Evolutionary conservation across 2,329 filamentous ascomycete species (phyloP), one percentile per base, ranked within the genome.

Genomic region (Diaporthe caulivora): DNA sequence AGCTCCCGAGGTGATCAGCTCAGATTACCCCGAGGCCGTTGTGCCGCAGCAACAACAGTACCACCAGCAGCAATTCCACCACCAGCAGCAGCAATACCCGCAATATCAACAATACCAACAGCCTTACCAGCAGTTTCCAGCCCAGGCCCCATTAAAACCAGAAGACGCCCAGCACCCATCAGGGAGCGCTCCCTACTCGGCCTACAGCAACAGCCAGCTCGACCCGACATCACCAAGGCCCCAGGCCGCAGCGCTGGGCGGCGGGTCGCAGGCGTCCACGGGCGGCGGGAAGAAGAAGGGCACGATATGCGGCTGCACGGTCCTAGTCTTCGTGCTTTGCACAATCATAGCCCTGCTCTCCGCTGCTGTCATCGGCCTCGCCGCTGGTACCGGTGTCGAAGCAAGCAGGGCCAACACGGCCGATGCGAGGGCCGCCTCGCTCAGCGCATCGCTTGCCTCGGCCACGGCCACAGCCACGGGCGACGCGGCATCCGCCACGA

Each of bases 371-470:
- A 82, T 87, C 69, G 85, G 84, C 1, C 78, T 87, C 34, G 85
- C 85, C 1, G 85, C 84, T 0, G 84, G 84, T 4, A 85, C 84
- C 1, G 86, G 85, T 8, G 78, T 87, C 8, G 81, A 85, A 70
- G 77, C 83, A 9, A 82, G 78, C 74, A 81, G 83, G 60, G 84
- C 84, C 8, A 84, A 80, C 68, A 75, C 81, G 17, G 84, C 84
- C 0, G 79, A 81, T 34, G 71, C 77, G 34, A 80, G 80, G 69
- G 74, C 85, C 21, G 79, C 80, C 3, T 67, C 75, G 6, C 68
- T 83, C 51, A 80, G 73, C 55, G 77, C 81, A 1, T 77, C 77
- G 9, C 55, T 76, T 18, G 65, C 77, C 6, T 73, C 76, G 6
- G 74, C 76, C 2, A 77, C 80, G 0, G 70, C 72, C 2, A 75